phyloP scores from a whole-genome alignment of 768 basidiomycete species.

The Tylopilus sp. region DNA sequence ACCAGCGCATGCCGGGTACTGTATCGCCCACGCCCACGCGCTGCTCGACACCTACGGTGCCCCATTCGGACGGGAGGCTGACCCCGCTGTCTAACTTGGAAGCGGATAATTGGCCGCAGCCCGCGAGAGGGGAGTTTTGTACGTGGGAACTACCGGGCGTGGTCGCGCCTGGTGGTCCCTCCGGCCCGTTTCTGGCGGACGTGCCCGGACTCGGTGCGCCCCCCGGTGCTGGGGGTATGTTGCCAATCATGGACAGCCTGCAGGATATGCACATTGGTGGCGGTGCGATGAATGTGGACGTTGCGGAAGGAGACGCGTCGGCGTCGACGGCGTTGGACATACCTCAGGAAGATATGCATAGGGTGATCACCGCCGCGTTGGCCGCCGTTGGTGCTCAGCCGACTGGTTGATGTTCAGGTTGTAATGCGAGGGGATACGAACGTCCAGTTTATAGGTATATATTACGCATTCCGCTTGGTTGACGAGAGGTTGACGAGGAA shows the following conservation, averaged over 20 bases:
- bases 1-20: slow-evolving; percentile 16
- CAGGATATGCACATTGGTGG: neutral
- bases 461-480: neutral
- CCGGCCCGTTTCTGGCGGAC: neutral
- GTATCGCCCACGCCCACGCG: slow-evolving; percentile 5
- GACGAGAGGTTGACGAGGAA: too few species aligned
- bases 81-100: slow-evolving; percentile 12
- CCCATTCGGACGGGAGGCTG: slow-evolving; percentile 11
- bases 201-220: neutral
- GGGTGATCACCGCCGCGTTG: slow-evolving; percentile 24
- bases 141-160: slow-evolving; percentile 18
- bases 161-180: neutral
- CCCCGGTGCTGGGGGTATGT: neutral
- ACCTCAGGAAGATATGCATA: slow-evolving; percentile 15
- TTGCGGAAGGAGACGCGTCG: neutral
- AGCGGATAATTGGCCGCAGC: slow-evolving; percentile 28
- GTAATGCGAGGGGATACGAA: neutral
- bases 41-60: slow-evolving; percentile 2
- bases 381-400: slow-evolving; percentile 6
- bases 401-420: neutral
- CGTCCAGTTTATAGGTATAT: neutral
- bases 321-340: slow-evolving; percentile 13
- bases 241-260: neutral
- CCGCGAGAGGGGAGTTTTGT: slow-evolving; percentile 31
- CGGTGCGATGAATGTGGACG: neutral